A percentile compares a stretch with the other conserved stretches of the same genome.
Evolutionary conservation across 768 basidiomycete species (phyloP).

Genomic region (Pholiota microspora): DNA sequence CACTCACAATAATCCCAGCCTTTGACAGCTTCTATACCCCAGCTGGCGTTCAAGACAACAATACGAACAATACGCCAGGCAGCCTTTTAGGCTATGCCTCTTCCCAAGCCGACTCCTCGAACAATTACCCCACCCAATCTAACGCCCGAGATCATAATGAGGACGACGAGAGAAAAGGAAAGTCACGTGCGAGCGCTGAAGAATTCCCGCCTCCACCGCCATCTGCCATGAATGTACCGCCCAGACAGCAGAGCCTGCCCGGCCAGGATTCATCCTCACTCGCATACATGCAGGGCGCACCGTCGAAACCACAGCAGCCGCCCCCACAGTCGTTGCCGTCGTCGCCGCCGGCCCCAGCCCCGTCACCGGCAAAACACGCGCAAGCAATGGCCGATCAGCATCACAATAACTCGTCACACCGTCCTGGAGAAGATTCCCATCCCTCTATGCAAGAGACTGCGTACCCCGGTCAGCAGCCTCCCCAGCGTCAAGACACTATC

Average conservation of each 20-base stretch:
- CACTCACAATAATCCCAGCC: conserved; percentile 21
- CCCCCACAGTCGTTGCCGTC: conserved; percentile 4
- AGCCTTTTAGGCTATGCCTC: conserved; percentile 13
- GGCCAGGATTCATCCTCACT: conserved; percentile 16
- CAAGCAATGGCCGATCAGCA: conserved; percentile 22
- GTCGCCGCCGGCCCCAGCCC: conserved; percentile 12
- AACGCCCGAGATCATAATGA: conserved; percentile 18
- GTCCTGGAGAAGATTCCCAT: conserved; percentile 13
- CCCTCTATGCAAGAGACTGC: conserved; percentile 16
- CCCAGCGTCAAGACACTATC: conserved; percentile 8
- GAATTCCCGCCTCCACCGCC: conserved; percentile 53
- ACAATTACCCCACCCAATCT: conserved; percentile 20
- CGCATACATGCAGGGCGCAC: conserved; percentile 7
- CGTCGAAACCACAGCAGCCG: conserved; percentile 8
- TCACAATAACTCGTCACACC: conserved; percentile 13
- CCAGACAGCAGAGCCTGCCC: conserved; percentile 19
- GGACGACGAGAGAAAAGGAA: conserved; percentile 20
- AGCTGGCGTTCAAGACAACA: conserved; percentile 14
- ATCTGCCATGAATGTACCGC: conserved; percentile 23
- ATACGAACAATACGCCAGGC: conserved; percentile 12
- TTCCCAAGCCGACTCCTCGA: conserved; percentile 16
- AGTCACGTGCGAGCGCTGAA: conserved; percentile 42
- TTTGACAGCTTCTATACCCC: conserved; percentile 15
- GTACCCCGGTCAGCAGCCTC: conserved; percentile 11
- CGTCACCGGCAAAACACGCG: conserved; percentile 21